phyloP scores from a whole-genome alignment of 106 monocot species.

The Posidonia australis region DNA sequence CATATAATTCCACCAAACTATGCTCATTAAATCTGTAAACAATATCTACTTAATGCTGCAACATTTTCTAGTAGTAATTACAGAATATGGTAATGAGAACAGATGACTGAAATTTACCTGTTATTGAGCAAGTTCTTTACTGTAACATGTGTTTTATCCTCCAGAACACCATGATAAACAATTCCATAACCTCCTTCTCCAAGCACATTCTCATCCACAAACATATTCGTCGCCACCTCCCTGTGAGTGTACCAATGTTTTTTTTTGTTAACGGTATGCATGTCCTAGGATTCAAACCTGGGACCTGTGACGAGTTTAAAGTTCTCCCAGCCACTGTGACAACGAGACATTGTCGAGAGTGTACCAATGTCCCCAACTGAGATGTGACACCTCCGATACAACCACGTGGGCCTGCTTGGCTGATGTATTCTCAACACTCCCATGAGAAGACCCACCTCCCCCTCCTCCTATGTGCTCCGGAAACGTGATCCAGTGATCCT shows the following conservation, averaged over 20 bases:
- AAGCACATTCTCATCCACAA: conserved; percentile 33
- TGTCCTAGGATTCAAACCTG: no score
- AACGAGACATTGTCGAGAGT: conserved; percentile 48
- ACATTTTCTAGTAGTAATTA: background rate
- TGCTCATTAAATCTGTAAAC: background rate
- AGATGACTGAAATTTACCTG: conserved; percentile 7
- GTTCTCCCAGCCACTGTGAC: no score
- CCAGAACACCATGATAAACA: conserved; percentile 41
- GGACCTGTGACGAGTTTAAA: no score
- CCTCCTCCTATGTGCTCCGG: conserved; percentile 19
- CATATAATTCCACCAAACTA: background rate
- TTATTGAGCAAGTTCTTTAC: conserved; percentile 54
- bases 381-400: conserved; percentile 34
- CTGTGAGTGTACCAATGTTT: no score
- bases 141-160: conserved; percentile 30
- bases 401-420: conserved; percentile 14
- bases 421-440: conserved; percentile 19
- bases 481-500: conserved; percentile 36
- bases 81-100: background rate
- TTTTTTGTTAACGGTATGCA: no score
- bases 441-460: conserved; percentile 21
- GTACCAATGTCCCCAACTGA: conserved; percentile 63
- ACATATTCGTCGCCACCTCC: conserved; percentile 29
- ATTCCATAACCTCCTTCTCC: conserved; percentile 55
- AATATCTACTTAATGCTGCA: background rate